Conservation (phyloP, 495 filamentous ascomycete species). For the Cenococcum geophilum region DNA sequence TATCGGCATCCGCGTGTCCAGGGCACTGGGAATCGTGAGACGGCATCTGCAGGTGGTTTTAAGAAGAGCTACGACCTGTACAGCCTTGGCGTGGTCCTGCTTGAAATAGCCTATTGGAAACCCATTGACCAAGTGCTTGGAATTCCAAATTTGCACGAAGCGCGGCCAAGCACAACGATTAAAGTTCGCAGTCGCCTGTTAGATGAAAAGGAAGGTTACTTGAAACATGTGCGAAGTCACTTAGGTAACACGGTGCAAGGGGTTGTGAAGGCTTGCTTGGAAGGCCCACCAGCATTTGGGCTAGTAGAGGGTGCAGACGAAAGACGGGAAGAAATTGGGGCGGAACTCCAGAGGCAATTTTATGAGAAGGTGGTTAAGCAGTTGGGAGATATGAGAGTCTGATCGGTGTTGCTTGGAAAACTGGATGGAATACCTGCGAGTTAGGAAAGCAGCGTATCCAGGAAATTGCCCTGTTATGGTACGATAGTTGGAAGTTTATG, state of each 20-base stretch:
- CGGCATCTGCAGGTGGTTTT: slow-evolving; percentile 35
- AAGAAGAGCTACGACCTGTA: slow-evolving; percentile 50
- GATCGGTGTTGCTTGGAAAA: neutral
- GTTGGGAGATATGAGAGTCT: slow-evolving; percentile 33
- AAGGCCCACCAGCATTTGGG: slow-evolving; percentile 35
- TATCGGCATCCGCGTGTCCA: slow-evolving; percentile 49
- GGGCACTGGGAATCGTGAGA: slow-evolving; percentile 25
- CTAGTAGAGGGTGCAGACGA: slow-evolving; percentile 26
- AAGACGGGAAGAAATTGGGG: slow-evolving; percentile 31
- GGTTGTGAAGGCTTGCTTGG: slow-evolving; percentile 36
- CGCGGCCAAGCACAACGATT: slow-evolving; percentile 22
- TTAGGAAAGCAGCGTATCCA: no score
- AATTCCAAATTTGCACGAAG: slow-evolving; percentile 30
- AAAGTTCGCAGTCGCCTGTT: slow-evolving; percentile 24
- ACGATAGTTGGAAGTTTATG: neutral
- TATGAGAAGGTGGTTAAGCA: slow-evolving; percentile 38
- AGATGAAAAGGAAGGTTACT: slow-evolving; percentile 18
- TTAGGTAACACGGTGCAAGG: slow-evolving; percentile 34
- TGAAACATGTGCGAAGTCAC: slow-evolving; percentile 27
- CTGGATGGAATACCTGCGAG: no score
- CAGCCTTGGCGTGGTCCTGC: slow-evolving; percentile 44
- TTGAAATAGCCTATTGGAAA: slow-evolving; percentile 50
- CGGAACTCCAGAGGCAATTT: slow-evolving; percentile 33
- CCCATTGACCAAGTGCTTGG: slow-evolving; percentile 41
- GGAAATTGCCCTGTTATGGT: neutral